These are phyloP conservation scores for Penicillium sp. DNA, from an alignment of 2,329 filamentous ascomycete genomes.

Conservation along the genomic window DNA sequence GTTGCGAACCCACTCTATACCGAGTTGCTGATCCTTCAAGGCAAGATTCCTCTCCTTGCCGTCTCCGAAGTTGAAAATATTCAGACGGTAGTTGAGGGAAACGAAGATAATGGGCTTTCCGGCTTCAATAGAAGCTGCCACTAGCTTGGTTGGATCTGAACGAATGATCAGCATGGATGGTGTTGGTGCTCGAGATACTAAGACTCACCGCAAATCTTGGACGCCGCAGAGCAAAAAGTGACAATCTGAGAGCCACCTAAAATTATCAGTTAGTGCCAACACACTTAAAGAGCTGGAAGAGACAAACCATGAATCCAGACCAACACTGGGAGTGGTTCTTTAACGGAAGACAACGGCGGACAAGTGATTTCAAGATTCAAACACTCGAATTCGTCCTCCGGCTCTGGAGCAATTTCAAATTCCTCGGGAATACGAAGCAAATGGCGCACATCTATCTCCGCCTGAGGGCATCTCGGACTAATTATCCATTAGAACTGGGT, in stretches of 20 bases:
- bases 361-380: conserved; percentile 44
- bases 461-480: conserved; percentile 46
- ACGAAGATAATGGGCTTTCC: conserved; percentile 44
- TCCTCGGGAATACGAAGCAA: conserved; percentile 45
- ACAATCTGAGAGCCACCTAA: conserved; percentile 45
- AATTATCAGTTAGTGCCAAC: background rate
- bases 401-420: conserved; percentile 27
- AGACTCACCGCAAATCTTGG: conserved; percentile 42
- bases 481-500: background rate
- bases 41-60: conserved; percentile 42
- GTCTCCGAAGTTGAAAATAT: conserved; percentile 48
- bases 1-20: conserved; percentile 40
- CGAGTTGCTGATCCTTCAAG: conserved; percentile 36
- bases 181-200: background rate
- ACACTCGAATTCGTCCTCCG: conserved; percentile 46
- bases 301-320: conserved; percentile 47
- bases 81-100: conserved; percentile 45
- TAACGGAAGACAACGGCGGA: conserved; percentile 12
- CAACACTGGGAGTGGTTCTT: conserved; percentile 37
- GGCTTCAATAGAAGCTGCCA: conserved; percentile 35
- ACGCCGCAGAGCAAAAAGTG: conserved; percentile 45
- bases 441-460: conserved; percentile 42
- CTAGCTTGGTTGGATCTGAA: conserved; percentile 35
- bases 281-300: background rate
- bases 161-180: background rate